phyloP scores from a whole-genome alignment of 208 protist genomes.

The Crithidia fasciculata region DNA sequence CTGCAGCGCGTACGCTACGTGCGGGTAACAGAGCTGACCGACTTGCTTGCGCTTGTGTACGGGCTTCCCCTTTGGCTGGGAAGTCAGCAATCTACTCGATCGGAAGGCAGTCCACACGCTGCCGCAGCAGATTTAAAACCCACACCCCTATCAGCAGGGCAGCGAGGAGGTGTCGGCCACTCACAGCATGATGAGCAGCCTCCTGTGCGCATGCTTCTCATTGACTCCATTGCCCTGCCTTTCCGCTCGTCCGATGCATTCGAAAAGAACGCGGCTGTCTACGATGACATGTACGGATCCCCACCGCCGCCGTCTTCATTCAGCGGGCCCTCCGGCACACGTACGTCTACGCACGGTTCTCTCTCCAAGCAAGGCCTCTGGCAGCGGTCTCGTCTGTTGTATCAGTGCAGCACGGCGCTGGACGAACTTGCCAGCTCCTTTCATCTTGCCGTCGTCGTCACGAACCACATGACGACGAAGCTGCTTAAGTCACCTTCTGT shows the following conservation, averaged over 20 bases:
- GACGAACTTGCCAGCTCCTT: constrained; percentile 44
- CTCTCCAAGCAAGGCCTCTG: constrained; percentile 27
- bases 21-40: constrained; percentile 60
- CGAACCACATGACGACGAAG: constrained; percentile 88
- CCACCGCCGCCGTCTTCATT: too few relatives aligned
- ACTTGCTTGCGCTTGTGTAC: constrained; percentile 70
- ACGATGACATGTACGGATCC: neutral
- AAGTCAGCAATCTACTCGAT: neutral
- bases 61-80: constrained; percentile 20
- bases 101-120: neutral
- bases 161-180: too few relatives aligned
- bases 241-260: constrained; percentile 50
- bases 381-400: constrained; percentile 65
- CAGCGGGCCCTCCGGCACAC: neutral
- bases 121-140: neutral
- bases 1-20: constrained; percentile 72
- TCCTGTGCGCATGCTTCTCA: constrained; percentile 64
- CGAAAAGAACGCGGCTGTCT: neutral
- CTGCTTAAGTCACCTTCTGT: constrained; percentile 3
- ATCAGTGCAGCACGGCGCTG: constrained; percentile 61
- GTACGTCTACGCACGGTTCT: neutral
- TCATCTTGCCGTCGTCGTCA: constrained; percentile 71
- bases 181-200: neutral
- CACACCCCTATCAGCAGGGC: too few relatives aligned
- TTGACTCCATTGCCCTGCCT: constrained; percentile 91